Evolutionary conservation across 305 asterid species (phyloP).

Genomic region (Striga hermonthica): DNA sequence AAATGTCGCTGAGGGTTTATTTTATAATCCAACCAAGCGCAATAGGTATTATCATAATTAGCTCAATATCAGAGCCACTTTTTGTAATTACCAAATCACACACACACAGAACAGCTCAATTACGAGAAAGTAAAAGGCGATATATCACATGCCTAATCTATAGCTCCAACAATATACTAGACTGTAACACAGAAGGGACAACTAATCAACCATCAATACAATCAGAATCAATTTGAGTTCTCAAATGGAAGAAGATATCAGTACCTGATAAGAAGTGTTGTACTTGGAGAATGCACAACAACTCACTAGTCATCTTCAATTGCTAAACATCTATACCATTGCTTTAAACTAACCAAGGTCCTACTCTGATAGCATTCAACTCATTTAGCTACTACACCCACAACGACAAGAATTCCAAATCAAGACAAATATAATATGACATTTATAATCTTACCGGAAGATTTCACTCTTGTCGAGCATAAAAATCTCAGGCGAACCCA

Average conservation of each 20-base stretch:
- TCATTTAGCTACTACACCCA: background rate
- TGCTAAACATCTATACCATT: background rate
- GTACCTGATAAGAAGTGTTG: background rate
- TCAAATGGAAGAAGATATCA: background rate
- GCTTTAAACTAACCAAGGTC: background rate
- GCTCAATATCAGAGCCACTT: background rate
- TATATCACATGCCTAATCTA: background rate
- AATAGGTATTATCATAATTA: too few relatives aligned
- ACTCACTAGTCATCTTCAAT: too few relatives aligned
- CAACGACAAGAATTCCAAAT: background rate
- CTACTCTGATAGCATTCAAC: background rate
- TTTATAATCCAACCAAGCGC: too few relatives aligned
- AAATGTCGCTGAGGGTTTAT: too few relatives aligned
- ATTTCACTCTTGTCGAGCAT: conserved; percentile 76
- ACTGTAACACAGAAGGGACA: background rate
- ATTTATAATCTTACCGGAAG: conserved; percentile 50
- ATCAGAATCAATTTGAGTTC: conserved; percentile 17
- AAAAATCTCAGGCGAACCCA: conserved; percentile 54
- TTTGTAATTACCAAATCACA: background rate
- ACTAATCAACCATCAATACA: conserved; percentile 11
- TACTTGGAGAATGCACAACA: background rate
- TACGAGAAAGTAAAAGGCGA: background rate
- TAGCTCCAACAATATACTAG: conserved; percentile 1
- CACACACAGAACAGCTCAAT: background rate
- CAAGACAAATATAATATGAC: background rate